phyloP scores from a whole-genome alignment of 1,284 basidiomycete genomes.

The Mycena sp. region DNA sequence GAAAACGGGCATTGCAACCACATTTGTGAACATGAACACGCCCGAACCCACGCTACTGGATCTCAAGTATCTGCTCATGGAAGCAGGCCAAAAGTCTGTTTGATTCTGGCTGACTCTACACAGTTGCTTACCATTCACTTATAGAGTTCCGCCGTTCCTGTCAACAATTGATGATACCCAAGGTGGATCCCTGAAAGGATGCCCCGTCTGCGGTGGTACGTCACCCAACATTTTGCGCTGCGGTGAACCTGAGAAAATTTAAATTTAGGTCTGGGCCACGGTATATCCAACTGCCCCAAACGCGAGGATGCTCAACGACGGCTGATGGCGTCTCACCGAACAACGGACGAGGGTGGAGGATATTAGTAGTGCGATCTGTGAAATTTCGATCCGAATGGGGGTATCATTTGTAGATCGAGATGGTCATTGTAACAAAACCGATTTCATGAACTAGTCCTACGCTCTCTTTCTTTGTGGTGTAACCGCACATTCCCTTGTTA shows the following conservation, averaged over 20 bases:
- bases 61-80: constrained; percentile 96
- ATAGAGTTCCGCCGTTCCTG: constrained; percentile 96
- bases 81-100: constrained; percentile 94
- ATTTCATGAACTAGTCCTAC: constrained; percentile 1
- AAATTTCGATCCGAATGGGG: background rate
- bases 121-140: constrained; percentile 29
- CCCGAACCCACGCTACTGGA: constrained; percentile 96
- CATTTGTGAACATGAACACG: constrained; percentile 99
- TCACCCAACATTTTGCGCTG: constrained; percentile 24
- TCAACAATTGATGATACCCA: constrained; percentile 89
- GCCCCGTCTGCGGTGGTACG: constrained; percentile 94
- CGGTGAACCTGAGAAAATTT: constrained; percentile 20
- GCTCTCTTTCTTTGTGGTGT: background rate
- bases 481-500: background rate
- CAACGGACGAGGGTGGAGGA: constrained; percentile 60
- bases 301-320: constrained; percentile 92
- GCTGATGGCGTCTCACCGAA: constrained; percentile 87
- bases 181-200: constrained; percentile 85
- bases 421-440: background rate
- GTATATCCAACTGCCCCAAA: constrained; percentile 95
- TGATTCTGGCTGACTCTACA: background rate
- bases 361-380: constrained; percentile 6
- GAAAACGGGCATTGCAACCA: constrained; percentile 99
- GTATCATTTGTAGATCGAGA: background rate
- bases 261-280: constrained; percentile 86